Evolutionary conservation across 306 rosid species (phyloP), one percentile per base, ranked within the genome.

Genomic region (Bauhinia variegata): DNA sequence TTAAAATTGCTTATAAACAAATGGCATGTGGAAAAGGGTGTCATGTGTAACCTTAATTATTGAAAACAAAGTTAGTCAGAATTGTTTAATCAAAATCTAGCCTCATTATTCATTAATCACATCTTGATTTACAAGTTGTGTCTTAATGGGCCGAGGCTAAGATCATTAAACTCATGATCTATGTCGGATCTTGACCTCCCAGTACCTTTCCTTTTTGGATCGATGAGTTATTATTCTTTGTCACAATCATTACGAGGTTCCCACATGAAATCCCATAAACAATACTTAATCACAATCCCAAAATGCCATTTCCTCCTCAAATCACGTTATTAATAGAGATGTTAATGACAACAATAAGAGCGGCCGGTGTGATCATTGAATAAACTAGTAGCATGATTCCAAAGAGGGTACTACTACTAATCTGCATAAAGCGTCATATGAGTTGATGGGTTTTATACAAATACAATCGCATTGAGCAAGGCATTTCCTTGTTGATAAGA

Each of bases 171-270:
- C 55, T 74, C 78, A 80, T 62, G 75, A 73, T 66, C 54, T 14
- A 66, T 85, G 84, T 78, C 81, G 85, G 89, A 85, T 89, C 91
- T 74, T 61, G 57, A 72, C 53, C 61, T 48, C n/a, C n/a, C 75
- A 58, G 61, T 60, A 63, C 41, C 63, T 67, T 73, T 66, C 66
- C 54, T 46, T 58, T 60, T 60, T 36, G 41, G 16, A 33, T n/a
- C n/a, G n/a, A n/a, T 46, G 33, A 6, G 38, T 55, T 58, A 18
- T 55, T 44, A 55, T 79, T 79, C 65, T 50, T 23, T 73, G 19
- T 32, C 66, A 48, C 78, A n/a, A n/a, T n/a, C n/a, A n/a, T n/a
- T n/a, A n/a, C n/a, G n/a, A n/a, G n/a, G n/a, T n/a, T n/a, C 77
- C 68, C 75, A 70, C 83, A 77, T 77, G 78, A 60, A 65, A 73